Conservation (phyloP, 1,139 yeast genomes). For the Hyphopichia buzzinii region DNA sequence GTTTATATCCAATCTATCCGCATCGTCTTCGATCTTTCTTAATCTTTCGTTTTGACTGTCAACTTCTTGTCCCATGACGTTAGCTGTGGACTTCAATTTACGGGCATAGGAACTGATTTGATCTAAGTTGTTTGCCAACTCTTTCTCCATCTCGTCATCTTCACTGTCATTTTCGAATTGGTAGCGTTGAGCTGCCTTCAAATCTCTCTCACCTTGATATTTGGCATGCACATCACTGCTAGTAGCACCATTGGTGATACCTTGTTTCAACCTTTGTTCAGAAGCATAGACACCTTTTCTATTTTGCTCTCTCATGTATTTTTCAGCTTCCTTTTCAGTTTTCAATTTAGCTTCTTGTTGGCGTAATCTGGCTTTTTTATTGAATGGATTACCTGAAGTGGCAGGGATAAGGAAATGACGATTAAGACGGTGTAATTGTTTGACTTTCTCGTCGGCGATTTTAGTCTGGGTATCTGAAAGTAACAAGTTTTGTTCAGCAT, state of each 20-base stretch:
- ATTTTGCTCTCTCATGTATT: conserved; percentile 43
- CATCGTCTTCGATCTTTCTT: conserved; percentile 53
- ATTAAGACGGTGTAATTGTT: conserved; percentile 75
- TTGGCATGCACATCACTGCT: conserved; percentile 42
- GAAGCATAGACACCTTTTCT: conserved; percentile 45
- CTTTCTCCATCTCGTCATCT: conserved; percentile 61
- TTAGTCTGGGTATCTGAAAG: conserved; percentile 79
- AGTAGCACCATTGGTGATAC: conserved; percentile 39
- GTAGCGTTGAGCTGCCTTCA: conserved; percentile 47
- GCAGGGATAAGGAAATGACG: conserved; percentile 84
- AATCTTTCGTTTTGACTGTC: conserved; percentile 50
- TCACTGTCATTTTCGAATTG: conserved; percentile 56
- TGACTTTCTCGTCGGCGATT: conserved; percentile 81
- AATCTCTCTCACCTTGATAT: conserved; percentile 48
- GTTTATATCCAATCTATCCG: conserved; percentile 54
- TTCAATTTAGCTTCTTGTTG: conserved; percentile 74
- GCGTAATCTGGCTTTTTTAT: conserved; percentile 71
- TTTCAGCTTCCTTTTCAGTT: conserved; percentile 63
- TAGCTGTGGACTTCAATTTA: conserved; percentile 45
- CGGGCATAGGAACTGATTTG: conserved; percentile 48
- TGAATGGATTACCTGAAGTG: conserved; percentile 76
- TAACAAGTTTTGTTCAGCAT: conserved; percentile 74
- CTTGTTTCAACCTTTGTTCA: conserved; percentile 46
- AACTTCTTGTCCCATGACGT: conserved; percentile 47
- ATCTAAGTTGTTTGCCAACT: conserved; percentile 51